These are phyloP conservation scores for Fusarium chaquense DNA, from an alignment of 2,329 filamentous ascomycete species.

Conservation along the genomic window DNA sequence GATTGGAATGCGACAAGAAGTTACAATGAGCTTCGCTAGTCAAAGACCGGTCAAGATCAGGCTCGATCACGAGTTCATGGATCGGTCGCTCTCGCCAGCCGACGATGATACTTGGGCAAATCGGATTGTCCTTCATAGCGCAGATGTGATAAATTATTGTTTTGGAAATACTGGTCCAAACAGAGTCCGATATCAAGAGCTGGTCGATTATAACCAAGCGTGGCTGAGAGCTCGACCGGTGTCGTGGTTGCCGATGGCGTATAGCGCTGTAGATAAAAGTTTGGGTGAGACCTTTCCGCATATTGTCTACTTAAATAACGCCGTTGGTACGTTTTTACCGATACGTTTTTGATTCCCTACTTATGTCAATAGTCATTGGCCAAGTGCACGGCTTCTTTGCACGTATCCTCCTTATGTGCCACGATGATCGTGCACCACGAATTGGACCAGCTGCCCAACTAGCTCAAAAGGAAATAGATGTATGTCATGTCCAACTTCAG, in stretches of 20 bases:
- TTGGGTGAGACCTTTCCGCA: conserved; percentile 64
- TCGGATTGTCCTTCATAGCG: conserved; percentile 70
- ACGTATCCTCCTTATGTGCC: conserved; percentile 66
- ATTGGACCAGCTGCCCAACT: conserved; percentile 56
- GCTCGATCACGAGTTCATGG: conserved; percentile 63
- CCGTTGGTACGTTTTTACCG: conserved; percentile 56
- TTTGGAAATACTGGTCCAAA: conserved; percentile 59
- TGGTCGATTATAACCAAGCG: conserved; percentile 59
- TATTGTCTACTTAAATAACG: conserved; percentile 68
- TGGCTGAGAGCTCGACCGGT: conserved; percentile 62
- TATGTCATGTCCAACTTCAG: conserved; percentile 46
- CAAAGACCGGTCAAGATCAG: conserved; percentile 62
- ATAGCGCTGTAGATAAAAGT: conserved; percentile 51
- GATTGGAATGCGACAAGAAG: conserved; percentile 69
- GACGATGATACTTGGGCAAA: conserved; percentile 71
- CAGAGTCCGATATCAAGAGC: conserved; percentile 55
- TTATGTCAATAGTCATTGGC: conserved; percentile 61
- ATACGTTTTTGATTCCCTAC: not conserved
- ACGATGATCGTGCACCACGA: conserved; percentile 65
- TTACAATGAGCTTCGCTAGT: conserved; percentile 66
- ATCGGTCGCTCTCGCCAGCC: conserved; percentile 61
- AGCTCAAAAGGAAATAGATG: conserved; percentile 49
- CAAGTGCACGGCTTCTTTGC: conserved; percentile 71
- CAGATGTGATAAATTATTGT: conserved; percentile 73
- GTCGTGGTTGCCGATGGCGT: conserved; percentile 67